These are phyloP conservation scores for Microcera coccophila DNA, from an alignment of 2,329 filamentous ascomycete genomes.

Conservation along the genomic window DNA sequence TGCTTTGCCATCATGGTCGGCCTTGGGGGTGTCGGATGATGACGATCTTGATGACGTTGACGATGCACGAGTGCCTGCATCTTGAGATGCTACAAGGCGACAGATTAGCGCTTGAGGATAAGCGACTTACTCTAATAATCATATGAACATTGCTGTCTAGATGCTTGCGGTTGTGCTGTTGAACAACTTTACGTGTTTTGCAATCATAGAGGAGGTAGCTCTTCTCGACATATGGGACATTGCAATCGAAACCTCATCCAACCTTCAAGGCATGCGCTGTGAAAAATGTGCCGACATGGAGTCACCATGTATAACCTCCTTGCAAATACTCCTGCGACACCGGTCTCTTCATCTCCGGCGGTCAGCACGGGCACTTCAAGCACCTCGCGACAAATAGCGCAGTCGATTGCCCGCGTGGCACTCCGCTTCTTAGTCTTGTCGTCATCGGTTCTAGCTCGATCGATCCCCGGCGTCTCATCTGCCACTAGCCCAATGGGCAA, in stretches of 20 bases:
- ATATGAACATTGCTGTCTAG: too few species aligned
- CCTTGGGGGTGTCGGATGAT: too few species aligned
- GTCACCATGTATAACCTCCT: conserved; percentile 93
- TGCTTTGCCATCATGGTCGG: too few species aligned
- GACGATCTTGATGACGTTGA: too few species aligned
- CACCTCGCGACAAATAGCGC: conserved; percentile 89
- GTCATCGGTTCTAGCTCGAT: conserved; percentile 31
- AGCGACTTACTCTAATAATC: too few species aligned
- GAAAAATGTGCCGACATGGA: conserved; percentile 93
- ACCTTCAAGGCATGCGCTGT: conserved; percentile 83
- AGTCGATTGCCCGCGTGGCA: conserved; percentile 65
- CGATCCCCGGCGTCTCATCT: conserved; percentile 26
- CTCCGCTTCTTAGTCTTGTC: conserved; percentile 32
- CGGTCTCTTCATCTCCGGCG: conserved; percentile 51
- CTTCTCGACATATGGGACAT: conserved; percentile 92
- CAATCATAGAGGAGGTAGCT: conserved; percentile 76
- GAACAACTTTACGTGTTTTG: too few species aligned
- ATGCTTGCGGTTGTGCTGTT: too few species aligned
- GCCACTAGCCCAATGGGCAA: conserved; percentile 69
- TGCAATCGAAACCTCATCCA: conserved; percentile 94
- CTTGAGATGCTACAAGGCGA: too few species aligned
- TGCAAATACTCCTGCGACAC: conserved; percentile 67
- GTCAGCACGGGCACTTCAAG: conserved; percentile 82
- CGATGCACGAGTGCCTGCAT: too few species aligned
- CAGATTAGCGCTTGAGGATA: too few species aligned